phyloP scores from a whole-genome alignment of 768 basidiomycete genomes.

The Tricholoma terreum region DNA sequence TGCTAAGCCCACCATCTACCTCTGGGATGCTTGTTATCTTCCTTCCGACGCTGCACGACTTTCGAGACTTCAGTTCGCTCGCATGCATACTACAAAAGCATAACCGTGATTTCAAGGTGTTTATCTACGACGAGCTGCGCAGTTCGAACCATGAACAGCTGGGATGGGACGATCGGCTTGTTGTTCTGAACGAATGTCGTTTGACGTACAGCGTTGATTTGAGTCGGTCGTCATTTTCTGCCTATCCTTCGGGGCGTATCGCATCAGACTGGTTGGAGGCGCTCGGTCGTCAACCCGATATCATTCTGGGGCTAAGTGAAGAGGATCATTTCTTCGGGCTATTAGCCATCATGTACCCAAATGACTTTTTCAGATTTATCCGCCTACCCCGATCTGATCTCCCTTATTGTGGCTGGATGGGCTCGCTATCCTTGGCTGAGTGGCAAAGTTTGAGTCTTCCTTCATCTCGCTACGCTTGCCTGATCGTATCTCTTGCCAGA shows the following conservation, averaged over 20 bases:
- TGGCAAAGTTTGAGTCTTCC: slow-evolving; percentile 45
- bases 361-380: slow-evolving; percentile 28
- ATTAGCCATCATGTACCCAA: slow-evolving; percentile 10
- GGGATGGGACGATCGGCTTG: slow-evolving; percentile 7
- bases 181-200: slow-evolving; percentile 13
- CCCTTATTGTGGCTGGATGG: slow-evolving; percentile 58
- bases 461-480: slow-evolving; percentile 12
- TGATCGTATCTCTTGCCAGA: slow-evolving; percentile 40
- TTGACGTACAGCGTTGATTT: slow-evolving; percentile 12
- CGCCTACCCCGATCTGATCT: slow-evolving; percentile 50
- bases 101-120: slow-evolving; percentile 27
- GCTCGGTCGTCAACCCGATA: slow-evolving; percentile 24
- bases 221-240: background rate
- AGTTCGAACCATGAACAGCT: background rate
- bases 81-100: slow-evolving; percentile 32
- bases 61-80: slow-evolving; percentile 29
- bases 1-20: background rate
- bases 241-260: background rate
- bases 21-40: slow-evolving; percentile 31
- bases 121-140: slow-evolving; percentile 25
- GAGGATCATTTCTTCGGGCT: slow-evolving; percentile 20
- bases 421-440: slow-evolving; percentile 52
- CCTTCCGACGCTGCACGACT: slow-evolving; percentile 32
- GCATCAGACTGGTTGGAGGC: slow-evolving; percentile 30
- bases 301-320: slow-evolving; percentile 33